Evolutionary conservation across 2,329 filamentous ascomycete genomes (phyloP), one percentile per base, ranked within the genome.

Genomic region (Penicillium verrucosum): DNA sequence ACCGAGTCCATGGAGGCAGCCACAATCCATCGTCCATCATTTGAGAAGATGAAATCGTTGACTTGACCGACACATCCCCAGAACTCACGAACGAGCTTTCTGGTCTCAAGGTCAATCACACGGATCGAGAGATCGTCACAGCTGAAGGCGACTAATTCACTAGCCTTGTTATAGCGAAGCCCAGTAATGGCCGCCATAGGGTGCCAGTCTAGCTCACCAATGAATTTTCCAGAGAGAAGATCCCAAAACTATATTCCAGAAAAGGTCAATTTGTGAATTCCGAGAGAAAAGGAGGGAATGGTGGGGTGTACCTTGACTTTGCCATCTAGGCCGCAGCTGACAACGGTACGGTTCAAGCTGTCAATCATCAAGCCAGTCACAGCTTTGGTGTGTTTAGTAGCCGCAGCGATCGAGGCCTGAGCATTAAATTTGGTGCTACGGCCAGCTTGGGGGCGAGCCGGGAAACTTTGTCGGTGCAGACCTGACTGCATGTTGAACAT

Each of bases 401-500:
- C 75, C 1, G 82, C 81, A 25, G 40, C 42, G 37, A 38, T 27
- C 29, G 34, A 45, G 18, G 51, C 34, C 76, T 77, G 51, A 74
- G 77, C 43, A 72, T 73, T 49, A 47, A 79, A 73, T 58, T 85
- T 80, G 25, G 85, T 72, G 65, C 42, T 38, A 79, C 66, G 82
- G 61, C 82, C 75, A 68, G 87, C 85, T 65, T 89, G 92, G 44
- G 95, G 75, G 43, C 83, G 84, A 9, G 90, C 86, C 0, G 94
- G 94, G 73, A 96, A 99, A 18, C 89, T 85, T 68, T 95, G 91
- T 56, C 93, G 87, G 73, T 95, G 90, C 21, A 88, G 80, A 43
- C 94, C 94, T 43, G 94, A 97, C 73, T 99, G 94, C 57, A 99
- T 79, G 71, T 99, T 99, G 82, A 89, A 97, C 88, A 96, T 93